Base-by-base conservation (phyloP, 1,284 basidiomycete genomes). In the Grifola frondosa region DNA sequence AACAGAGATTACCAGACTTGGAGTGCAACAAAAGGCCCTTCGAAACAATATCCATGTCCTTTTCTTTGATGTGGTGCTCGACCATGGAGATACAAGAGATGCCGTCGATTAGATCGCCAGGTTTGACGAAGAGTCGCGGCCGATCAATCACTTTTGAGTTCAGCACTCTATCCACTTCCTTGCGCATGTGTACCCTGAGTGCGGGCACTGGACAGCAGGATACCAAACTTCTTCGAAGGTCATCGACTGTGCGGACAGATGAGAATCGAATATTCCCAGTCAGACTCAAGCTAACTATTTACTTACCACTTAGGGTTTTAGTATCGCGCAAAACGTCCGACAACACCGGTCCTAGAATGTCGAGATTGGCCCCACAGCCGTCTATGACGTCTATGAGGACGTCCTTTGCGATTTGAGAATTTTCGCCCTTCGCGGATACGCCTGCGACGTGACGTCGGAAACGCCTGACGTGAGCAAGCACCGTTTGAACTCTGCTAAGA, bases 101-200 rank as follows among this genome's bases (percentile, higher is more conserved):
- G 8, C 78, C 80, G 50, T 85, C 82, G 4, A 85, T 66, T 10
- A 89, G 71, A 47, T 88, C 84, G 7, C 61, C 64, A 2, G 83
- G 72, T 57, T 83, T 87, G 57, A 89, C 73, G 59, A 88, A 89
- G 21, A 89, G 67, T 11, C 70, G 72, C 1, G 81, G 66, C 53
- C 82, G 84, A 62, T 84, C 73, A 30, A 87, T 62, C 9, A 77
- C 65, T 2, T 69, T 57, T 3, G 78, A 71, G 19, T 66, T 60
- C 4, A 69, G 67, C 19, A 88, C 61, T 40, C 70, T 71, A 23
- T 68, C 60, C 15, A 81, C 62, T 22, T 72, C 61, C 42, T 67
- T 69, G 38, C 59, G 65, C 19, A 86, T 54, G 35, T 66, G 56
- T 1, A 62, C 52, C 34, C 65, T 56, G 57, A 81, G 73, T 5